Evolutionary conservation across 164 flowering plant genomes (phyloP).

Genomic region (Sedum album): DNA sequence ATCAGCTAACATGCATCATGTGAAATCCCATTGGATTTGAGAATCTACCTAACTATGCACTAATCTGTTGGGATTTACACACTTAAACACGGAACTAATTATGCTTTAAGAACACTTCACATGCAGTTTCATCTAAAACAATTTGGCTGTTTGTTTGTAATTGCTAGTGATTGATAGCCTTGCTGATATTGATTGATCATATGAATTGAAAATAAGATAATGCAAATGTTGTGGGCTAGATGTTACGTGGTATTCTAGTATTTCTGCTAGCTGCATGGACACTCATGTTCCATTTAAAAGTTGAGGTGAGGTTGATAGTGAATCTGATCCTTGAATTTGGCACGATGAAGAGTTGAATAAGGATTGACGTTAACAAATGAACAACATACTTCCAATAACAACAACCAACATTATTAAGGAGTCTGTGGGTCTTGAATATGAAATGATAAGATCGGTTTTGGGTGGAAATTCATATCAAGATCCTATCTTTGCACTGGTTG

Average conservation of each 20-base stretch:
- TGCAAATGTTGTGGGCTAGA: no score
- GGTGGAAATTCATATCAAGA: no score
- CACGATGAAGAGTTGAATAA: neutral
- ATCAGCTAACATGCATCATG: neutral
- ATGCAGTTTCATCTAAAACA: neutral
- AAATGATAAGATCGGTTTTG: neutral
- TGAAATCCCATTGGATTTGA: neutral
- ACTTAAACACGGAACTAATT: constrained; percentile 2
- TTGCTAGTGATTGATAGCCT: neutral
- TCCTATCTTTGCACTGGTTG: no score
- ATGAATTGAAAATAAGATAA: neutral
- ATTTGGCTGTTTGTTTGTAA: neutral
- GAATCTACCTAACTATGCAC: neutral
- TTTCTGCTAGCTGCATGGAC: no score
- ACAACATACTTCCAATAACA: constrained; percentile 8
- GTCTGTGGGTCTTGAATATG: constrained; percentile 24
- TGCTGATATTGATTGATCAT: neutral
- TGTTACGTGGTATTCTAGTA: no score
- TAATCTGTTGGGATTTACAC: neutral
- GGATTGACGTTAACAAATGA: neutral
- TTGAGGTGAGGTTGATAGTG: no score
- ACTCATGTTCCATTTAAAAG: no score
- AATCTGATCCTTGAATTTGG: no score
- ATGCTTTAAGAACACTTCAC: neutral
- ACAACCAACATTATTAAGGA: constrained; percentile 34